A percentile compares a stretch with the other conserved stretches of the same genome.
phyloP scores from a whole-genome alignment of 345 rosid species.

The Microthlaspi erraticum region DNA sequence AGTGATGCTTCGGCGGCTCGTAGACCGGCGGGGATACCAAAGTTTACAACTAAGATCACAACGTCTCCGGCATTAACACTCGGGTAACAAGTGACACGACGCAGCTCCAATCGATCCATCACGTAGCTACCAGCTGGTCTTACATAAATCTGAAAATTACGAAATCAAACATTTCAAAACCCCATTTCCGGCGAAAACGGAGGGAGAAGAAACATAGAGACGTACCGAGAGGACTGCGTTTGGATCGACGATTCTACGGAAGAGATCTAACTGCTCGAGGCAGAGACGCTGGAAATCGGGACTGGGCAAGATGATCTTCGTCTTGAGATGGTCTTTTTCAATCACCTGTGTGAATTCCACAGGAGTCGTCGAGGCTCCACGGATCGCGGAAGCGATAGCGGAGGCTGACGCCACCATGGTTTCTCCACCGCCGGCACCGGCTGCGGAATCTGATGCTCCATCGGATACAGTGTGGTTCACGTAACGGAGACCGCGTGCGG shows the following conservation, averaged over 20 bases:
- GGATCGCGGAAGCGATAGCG: slow-evolving; percentile 77
- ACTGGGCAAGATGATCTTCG: slow-evolving; percentile 71
- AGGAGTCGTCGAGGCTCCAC: slow-evolving; percentile 63
- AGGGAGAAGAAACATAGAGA: background rate
- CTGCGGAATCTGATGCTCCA: slow-evolving; percentile 38
- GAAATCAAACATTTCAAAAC: background rate
- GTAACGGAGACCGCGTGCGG: slow-evolving; percentile 51
- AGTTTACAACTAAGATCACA: slow-evolving; percentile 77
- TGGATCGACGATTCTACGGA: slow-evolving; percentile 74
- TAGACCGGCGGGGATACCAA: slow-evolving; percentile 70
- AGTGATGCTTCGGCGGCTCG: slow-evolving; percentile 87
- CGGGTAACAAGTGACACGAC: slow-evolving; percentile 70
- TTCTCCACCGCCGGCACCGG: slow-evolving; percentile 13
- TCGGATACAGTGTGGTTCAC: slow-evolving; percentile 52
- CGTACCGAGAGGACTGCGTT: slow-evolving; percentile 74
- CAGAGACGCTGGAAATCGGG: slow-evolving; percentile 86
- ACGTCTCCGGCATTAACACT: slow-evolving; percentile 55
- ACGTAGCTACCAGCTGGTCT: slow-evolving; percentile 97
- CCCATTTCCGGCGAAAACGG: background rate
- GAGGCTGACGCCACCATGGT: slow-evolving; percentile 69
- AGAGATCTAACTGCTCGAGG: slow-evolving; percentile 77
- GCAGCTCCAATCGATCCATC: slow-evolving; percentile 89
- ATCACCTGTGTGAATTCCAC: slow-evolving; percentile 74
- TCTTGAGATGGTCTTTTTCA: slow-evolving; percentile 57
- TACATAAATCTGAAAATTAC: slow-evolving; percentile 66